Evolutionary conservation across 371 early-diverging fungal species (phyloP).

Genomic region (Paraphysoderma sedebokerense): DNA sequence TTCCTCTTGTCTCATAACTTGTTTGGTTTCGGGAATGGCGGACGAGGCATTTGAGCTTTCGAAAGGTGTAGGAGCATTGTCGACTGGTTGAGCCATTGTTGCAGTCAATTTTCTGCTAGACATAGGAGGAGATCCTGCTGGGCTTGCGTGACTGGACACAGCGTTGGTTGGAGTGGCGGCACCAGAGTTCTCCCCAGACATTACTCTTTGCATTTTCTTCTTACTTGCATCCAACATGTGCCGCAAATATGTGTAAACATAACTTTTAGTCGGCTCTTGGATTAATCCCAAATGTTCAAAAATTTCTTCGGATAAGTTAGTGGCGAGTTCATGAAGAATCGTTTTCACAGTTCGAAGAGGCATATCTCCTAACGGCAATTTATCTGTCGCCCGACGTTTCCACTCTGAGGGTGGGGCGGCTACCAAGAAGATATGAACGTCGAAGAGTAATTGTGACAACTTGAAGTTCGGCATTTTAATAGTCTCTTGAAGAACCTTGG

Average conservation of each 20-base stretch:
- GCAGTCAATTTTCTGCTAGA: conserved; percentile 13
- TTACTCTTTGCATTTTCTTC: conserved; percentile 16
- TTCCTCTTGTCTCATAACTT: not conserved
- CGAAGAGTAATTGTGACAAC: conserved; percentile 40
- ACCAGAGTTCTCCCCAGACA: conserved; percentile 8
- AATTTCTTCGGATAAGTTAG: conserved; percentile 40
- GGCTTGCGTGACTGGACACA: conserved; percentile 3
- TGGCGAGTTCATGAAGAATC: conserved; percentile 55
- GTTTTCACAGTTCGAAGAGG: conserved; percentile 88
- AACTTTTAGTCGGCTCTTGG: conserved; percentile 37
- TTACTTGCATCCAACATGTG: conserved; percentile 47
- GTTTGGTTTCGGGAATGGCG: not conserved
- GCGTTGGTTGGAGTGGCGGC: conserved; percentile 6
- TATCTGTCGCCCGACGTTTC: conserved; percentile 57
- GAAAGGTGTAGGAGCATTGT: not conserved
- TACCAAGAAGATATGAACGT: conserved; percentile 64
- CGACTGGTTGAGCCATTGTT: conserved; percentile 3
- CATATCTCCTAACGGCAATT: conserved; percentile 66
- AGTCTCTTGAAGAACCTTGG: conserved; percentile 59
- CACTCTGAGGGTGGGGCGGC: conserved; percentile 64
- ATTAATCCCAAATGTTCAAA: conserved; percentile 41
- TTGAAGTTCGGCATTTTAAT: conserved; percentile 16
- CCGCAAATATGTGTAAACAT: conserved; percentile 44
- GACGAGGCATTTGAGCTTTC: not conserved
- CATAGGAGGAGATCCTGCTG: conserved; percentile 7